Evolutionary conservation across 768 basidiomycete genomes (phyloP).

Genomic region (Paxillus involutus): DNA sequence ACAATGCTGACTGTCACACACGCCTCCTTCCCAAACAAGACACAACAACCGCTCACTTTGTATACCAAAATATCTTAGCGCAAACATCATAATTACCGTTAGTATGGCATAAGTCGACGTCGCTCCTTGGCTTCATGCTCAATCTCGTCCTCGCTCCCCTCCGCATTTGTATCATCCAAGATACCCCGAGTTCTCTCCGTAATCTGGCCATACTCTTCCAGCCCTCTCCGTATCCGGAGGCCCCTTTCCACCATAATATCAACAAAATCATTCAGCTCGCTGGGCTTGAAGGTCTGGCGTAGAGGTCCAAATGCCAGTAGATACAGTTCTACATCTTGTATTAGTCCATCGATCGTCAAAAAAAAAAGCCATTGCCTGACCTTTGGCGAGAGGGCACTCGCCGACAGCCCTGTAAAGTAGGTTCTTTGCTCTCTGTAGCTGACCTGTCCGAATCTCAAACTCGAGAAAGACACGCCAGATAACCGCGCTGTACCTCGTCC

Average conservation of each 20-base stretch:
- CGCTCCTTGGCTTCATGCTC: constrained; percentile 59
- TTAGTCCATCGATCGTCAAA: constrained; percentile 12
- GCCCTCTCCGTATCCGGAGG: constrained; percentile 56
- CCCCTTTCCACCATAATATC: constrained; percentile 80
- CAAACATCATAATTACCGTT: too few species aligned
- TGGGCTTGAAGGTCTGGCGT: constrained; percentile 55
- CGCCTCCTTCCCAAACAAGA: neutral
- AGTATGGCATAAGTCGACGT: constrained; percentile 66
- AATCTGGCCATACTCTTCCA: constrained; percentile 46
- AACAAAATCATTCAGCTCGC: constrained; percentile 60
- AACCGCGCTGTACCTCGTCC: constrained; percentile 63
- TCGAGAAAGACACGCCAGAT: constrained; percentile 77
- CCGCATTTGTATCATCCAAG: constrained; percentile 23
- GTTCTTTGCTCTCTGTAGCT: constrained; percentile 64
- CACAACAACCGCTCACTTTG: neutral
- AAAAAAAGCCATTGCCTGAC: constrained; percentile 31
- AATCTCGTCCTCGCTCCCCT: constrained; percentile 49
- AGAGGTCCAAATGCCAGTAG: constrained; percentile 74
- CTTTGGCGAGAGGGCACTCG: constrained; percentile 77
- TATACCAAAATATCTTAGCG: constrained; percentile 5
- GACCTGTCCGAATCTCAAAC: constrained; percentile 67
- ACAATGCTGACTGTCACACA: constrained; percentile 5
- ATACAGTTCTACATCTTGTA: constrained; percentile 57
- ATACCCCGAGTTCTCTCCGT: constrained; percentile 21
- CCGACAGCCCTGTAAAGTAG: constrained; percentile 71